Conservation (phyloP, 106 monocot genomes). For the Hemerocallis citrina region DNA sequence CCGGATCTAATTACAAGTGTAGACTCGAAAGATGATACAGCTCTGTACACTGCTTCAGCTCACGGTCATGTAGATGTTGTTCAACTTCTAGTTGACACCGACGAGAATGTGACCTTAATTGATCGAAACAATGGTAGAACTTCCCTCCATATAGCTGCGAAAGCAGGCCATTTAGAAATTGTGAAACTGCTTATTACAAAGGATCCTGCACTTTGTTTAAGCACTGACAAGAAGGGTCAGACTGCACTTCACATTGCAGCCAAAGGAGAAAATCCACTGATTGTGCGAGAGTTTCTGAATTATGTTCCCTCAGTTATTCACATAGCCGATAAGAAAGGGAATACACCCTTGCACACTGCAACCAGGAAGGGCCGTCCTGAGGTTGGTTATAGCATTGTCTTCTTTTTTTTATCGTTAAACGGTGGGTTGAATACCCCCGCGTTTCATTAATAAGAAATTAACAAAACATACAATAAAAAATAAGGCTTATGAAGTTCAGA, state of each 20-base stretch:
- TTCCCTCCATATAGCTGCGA: constrained; percentile 60
- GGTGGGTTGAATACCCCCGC: too few relatives aligned
- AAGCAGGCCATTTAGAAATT: constrained; percentile 69
- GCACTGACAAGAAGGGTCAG: constrained; percentile 81
- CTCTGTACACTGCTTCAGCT: constrained; percentile 70
- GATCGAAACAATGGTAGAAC: constrained; percentile 84
- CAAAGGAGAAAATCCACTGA: constrained; percentile 46
- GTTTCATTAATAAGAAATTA: too few relatives aligned
- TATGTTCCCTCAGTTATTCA: constrained; percentile 36
- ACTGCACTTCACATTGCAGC: constrained; percentile 88
- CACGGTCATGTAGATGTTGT: constrained; percentile 76
- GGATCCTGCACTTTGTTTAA: constrained; percentile 34
- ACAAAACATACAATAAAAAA: too few relatives aligned
- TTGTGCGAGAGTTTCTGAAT: constrained; percentile 51
- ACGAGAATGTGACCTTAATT: constrained; percentile 45
- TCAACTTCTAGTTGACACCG: constrained; percentile 50
- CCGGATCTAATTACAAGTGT: constrained; percentile 65
- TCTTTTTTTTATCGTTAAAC: too few relatives aligned
- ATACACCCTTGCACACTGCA: constrained; percentile 70
- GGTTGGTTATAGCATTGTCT: too few relatives aligned
- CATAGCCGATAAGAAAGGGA: constrained; percentile 53
- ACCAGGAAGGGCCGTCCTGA: constrained; percentile 62
- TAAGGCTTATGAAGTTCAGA: too few relatives aligned
- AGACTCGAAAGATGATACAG: constrained; percentile 64
- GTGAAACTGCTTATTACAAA: constrained; percentile 41